These are phyloP conservation scores for Boletales sp. DNA, from an alignment of 768 basidiomycete genomes.

Conservation along the genomic window DNA sequence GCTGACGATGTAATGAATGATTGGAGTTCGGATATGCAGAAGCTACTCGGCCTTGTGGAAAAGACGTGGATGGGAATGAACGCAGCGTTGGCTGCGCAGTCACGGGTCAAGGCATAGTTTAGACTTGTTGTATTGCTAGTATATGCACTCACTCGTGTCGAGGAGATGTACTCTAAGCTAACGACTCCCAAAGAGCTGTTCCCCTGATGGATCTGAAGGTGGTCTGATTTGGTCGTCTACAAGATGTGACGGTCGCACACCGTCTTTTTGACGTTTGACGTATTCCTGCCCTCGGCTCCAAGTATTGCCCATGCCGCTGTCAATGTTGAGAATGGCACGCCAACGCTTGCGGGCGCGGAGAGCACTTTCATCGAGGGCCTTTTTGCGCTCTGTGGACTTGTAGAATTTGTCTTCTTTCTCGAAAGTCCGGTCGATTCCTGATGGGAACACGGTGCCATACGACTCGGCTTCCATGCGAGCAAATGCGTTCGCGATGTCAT, in stretches of 20 bases:
- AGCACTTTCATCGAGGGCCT: conserved; percentile 55
- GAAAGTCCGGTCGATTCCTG: conserved; percentile 60
- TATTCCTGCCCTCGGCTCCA: conserved; percentile 80
- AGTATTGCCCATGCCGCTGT: conserved; percentile 37
- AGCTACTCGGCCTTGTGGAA: conserved; percentile 85
- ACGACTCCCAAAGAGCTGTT: conserved; percentile 17
- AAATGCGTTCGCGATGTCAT: conserved; percentile 69
- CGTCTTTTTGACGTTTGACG: conserved; percentile 66
- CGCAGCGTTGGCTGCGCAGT: conserved; percentile 81
- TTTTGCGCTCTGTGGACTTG: conserved; percentile 54
- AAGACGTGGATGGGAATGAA: conserved; percentile 99
- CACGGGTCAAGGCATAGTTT: conserved; percentile 47
- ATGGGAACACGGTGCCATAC: conserved; percentile 65
- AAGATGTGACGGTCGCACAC: conserved; percentile 63
- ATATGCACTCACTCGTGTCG: conserved; percentile 1
- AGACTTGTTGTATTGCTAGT: conserved; percentile 15
- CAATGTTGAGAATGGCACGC: conserved; percentile 58
- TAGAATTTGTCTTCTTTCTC: conserved; percentile 59
- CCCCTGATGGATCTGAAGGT: conserved; percentile 20
- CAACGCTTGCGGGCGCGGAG: conserved; percentile 70
- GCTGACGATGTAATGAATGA: conserved; percentile 96
- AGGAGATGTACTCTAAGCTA: conserved; percentile 8
- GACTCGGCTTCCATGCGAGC: conserved; percentile 79
- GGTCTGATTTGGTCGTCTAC: conserved; percentile 37
- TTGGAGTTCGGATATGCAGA: conserved; percentile 97